Evolutionary conservation across 257 asterid genomes (phyloP).

Genomic region (Haberlea rhodopensis): DNA sequence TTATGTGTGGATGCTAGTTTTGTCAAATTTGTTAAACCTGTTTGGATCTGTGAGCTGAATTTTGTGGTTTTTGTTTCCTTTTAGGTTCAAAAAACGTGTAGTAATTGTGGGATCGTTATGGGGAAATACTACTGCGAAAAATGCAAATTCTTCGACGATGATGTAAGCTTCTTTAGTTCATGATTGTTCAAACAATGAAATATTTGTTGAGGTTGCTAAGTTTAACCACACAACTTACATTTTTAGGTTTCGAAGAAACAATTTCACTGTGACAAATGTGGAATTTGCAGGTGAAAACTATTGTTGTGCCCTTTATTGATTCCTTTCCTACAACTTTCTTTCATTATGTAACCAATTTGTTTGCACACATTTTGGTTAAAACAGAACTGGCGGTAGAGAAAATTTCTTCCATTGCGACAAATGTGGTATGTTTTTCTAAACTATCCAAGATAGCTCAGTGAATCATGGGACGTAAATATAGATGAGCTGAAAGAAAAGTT

Average conservation of each 20-base stretch:
- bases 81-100: slow-evolving; percentile 38
- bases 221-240: neutral
- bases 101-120: slow-evolving; percentile 53
- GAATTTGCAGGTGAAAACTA: slow-evolving; percentile 63
- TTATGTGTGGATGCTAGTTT: neutral
- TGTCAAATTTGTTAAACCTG: neutral
- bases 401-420: slow-evolving; percentile 65
- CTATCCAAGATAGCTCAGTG: neutral
- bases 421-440: slow-evolving; percentile 46
- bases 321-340: neutral
- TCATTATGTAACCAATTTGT: neutral
- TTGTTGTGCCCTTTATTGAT: neutral
- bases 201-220: neutral
- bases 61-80: slow-evolving; percentile 5
- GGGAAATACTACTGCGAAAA: slow-evolving; percentile 60
- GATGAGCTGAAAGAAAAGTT: neutral
- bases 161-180: slow-evolving; percentile 38
- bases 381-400: slow-evolving; percentile 76
- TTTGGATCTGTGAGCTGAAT: neutral
- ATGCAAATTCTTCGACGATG: slow-evolving; percentile 74
- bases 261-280: slow-evolving; percentile 70
- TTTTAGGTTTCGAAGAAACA: slow-evolving; percentile 60
- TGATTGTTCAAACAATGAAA: neutral
- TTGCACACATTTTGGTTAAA: slow-evolving; percentile 10
- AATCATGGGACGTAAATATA: neutral